phyloP scores from a whole-genome alignment of 257 asterid species.

The Thymus quinquecostatus region DNA sequence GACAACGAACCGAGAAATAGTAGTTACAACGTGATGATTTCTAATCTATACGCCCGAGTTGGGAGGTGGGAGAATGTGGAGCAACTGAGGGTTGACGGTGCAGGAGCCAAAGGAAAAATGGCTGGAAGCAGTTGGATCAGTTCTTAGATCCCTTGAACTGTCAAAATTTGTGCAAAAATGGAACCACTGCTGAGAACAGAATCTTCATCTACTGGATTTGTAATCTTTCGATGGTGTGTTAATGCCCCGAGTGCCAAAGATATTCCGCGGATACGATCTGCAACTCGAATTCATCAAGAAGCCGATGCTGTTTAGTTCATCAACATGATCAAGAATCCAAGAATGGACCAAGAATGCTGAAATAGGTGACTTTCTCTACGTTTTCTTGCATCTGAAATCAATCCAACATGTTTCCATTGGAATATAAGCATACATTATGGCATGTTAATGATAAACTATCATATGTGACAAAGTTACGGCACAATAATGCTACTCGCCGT shows the following conservation, averaged over 20 bases:
- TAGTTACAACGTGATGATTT: slow-evolving; percentile 66
- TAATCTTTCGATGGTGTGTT: neutral
- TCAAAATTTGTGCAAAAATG: neutral
- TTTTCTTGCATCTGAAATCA: neutral
- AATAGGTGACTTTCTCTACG: neutral
- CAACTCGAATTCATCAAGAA: neutral
- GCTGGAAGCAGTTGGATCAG: slow-evolving; percentile 69
- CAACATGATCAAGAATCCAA: too few relatives aligned
- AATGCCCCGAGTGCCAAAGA: neutral
- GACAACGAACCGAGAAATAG: slow-evolving; percentile 36
- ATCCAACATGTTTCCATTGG: neutral
- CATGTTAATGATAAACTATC: too few relatives aligned
- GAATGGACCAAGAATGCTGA: too few relatives aligned
- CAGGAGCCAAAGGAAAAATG: slow-evolving; percentile 44
- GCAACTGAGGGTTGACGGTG: slow-evolving; percentile 55
- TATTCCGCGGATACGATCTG: neutral
- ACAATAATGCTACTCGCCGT: too few relatives aligned
- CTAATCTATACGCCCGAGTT: slow-evolving; percentile 66
- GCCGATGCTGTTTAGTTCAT: neutral
- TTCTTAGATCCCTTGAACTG: slow-evolving; percentile 17
- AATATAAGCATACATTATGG: neutral
- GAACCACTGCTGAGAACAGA: neutral
- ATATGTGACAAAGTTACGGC: too few relatives aligned
- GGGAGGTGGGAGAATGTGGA: slow-evolving; percentile 77
- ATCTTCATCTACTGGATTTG: neutral